Base-by-base conservation (phyloP, 805 yeast species). In the Ogataea dorogensis region DNA sequence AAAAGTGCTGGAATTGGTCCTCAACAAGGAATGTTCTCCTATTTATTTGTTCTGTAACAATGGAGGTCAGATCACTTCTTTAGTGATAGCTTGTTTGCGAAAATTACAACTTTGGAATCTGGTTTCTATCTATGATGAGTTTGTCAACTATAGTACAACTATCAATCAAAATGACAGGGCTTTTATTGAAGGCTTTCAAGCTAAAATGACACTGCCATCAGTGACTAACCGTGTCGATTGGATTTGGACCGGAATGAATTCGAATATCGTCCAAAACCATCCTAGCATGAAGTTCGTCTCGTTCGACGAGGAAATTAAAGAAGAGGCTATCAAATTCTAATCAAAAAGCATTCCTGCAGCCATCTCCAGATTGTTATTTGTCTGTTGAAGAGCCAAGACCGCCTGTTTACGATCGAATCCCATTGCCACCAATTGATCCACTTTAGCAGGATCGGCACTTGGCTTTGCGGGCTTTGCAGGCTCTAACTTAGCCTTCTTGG, bases 31-130 rank as follows among this genome's bases (percentile, higher is more conserved):
- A 13, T 64, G 70, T 45, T 74, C 80, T 8, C 96, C 97, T 0
- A 65, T 83, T 2, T 89, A 84, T 55, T 58, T 91, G 5, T 96
- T 91, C 59, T 91, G 98, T 58, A 64, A 80, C 17, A 89, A 87
- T 54, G 98, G 97, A 0, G 88, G 95, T 7, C 88, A 86, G 46
- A 82, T 86, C 2, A 86, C 95, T 0, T 77, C 91, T 16, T 65
- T 93, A 29, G 77, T 86, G 1, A 73, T 91, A 16, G 98, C 96
- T 4, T 88, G 97, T 56, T 63, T 88, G 24, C 63, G 98, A 22
- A 85, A 85, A 48, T 63, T 85, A 13, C 83, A 86, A 17, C 77
- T 82, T 49, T 93, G 98, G 98, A 81, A 93, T 7, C 74, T 85
- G 5, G 86, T 87, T 3, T 81, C 96, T 0, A 88, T 91, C 10